These are phyloP conservation scores for Exophiala sp. DNA, from an alignment of 2,329 filamentous ascomycete genomes.

Conservation along the genomic window DNA sequence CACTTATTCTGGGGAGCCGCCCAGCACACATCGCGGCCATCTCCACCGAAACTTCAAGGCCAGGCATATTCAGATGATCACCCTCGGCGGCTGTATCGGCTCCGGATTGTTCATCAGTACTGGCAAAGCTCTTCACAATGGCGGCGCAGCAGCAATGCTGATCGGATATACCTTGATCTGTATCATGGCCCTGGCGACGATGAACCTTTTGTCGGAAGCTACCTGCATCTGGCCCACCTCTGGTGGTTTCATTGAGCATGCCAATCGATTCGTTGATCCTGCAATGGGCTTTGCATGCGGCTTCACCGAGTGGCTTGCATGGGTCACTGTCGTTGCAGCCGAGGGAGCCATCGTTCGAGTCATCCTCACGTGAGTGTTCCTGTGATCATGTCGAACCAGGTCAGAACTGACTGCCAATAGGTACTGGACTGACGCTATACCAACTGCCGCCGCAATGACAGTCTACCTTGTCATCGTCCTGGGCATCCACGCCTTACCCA, in stretches of 20 bases:
- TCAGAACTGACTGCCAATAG: slow-evolving; percentile 19
- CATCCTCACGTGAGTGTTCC: slow-evolving; percentile 33
- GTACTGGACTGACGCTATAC: slow-evolving; percentile 46
- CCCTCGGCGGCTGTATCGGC: slow-evolving; percentile 31
- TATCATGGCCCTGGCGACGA: slow-evolving; percentile 6
- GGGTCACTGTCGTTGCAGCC: slow-evolving; percentile 50
- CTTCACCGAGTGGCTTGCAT: slow-evolving; percentile 53
- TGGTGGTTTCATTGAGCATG: slow-evolving; percentile 36
- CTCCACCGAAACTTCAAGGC: slow-evolving; percentile 8
- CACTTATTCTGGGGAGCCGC: slow-evolving; percentile 4
- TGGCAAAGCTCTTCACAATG: slow-evolving; percentile 28
- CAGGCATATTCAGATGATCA: slow-evolving; percentile 25
- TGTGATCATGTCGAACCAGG: neutral
- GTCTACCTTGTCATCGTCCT: slow-evolving; percentile 44
- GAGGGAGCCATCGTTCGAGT: slow-evolving; percentile 48
- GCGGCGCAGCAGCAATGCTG: slow-evolving; percentile 33
- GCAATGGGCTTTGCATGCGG: slow-evolving; percentile 45
- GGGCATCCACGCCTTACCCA: slow-evolving; percentile 47
- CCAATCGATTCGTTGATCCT: slow-evolving; percentile 42
- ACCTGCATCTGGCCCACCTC: slow-evolving; percentile 4
- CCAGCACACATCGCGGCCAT: neutral
- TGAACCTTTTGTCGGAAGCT: slow-evolving; percentile 7
- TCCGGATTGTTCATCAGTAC: slow-evolving; percentile 36
- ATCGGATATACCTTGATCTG: slow-evolving; percentile 34
- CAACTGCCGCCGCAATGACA: slow-evolving; percentile 2